These are phyloP conservation scores for Xylaria sp. DNA, from an alignment of 2,329 filamentous ascomycete species.

Conservation along the genomic window DNA sequence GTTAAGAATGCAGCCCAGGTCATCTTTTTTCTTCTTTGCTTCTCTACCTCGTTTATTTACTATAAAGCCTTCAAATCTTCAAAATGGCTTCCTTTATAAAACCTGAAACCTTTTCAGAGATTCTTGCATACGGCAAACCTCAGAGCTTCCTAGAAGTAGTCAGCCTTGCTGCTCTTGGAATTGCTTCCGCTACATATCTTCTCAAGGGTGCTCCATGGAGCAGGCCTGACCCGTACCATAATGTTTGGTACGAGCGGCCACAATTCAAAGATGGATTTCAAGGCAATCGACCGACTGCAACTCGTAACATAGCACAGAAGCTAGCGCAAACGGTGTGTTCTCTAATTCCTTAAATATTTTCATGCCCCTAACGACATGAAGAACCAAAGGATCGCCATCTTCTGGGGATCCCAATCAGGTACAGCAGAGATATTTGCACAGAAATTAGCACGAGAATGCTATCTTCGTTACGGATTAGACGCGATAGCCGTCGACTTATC, in stretches of 20 bases:
- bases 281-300: background rate
- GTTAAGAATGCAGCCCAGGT: background rate
- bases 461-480: slow-evolving; percentile 8
- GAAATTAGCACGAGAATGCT: slow-evolving; percentile 17
- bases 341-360: background rate
- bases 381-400: slow-evolving; percentile 14
- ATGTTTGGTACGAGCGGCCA: background rate
- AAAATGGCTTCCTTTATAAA: slow-evolving; percentile 4
- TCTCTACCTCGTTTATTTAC: background rate
- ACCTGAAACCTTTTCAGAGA: background rate
- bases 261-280: slow-evolving; percentile 18
- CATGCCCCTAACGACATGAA: background rate
- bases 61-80: background rate
- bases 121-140: background rate
- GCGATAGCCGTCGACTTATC: slow-evolving; percentile 10
- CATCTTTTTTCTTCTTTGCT: background rate
- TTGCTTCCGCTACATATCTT: background rate
- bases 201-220: slow-evolving; percentile 5
- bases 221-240: slow-evolving; percentile 6
- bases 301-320: slow-evolving; percentile 12
- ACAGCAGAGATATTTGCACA: slow-evolving; percentile 10
- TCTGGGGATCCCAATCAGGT: slow-evolving; percentile 19
- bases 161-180: background rate
- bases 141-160: background rate
- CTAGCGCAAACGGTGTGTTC: background rate